Conservation (phyloP, 192 early-diverging fungal genomes). For the Podila epigama region DNA sequence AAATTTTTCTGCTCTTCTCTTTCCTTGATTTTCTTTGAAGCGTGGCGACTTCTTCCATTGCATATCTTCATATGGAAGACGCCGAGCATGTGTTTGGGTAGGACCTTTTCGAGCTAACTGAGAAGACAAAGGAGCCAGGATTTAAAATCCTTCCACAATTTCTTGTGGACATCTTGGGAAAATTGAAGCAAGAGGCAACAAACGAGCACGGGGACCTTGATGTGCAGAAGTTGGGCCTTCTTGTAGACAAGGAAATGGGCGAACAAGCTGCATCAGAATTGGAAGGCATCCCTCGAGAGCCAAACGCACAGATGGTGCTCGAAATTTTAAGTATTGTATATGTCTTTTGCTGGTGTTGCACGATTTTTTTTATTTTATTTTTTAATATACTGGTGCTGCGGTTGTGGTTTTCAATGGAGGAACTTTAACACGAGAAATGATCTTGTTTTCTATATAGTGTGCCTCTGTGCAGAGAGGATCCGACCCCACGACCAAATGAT, state of each 20-base stretch:
- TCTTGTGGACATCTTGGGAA: neutral
- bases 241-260: conserved; percentile 12
- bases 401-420: too few species aligned
- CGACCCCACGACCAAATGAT: too few species aligned
- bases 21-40: neutral
- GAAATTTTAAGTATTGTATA: conserved; percentile 10
- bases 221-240: neutral
- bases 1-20: neutral
- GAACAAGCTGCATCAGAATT: conserved; percentile 3
- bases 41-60: conserved; percentile 8
- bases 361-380: too few species aligned
- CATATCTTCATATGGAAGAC: conserved; percentile 8
- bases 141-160: conserved; percentile 1
- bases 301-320: neutral
- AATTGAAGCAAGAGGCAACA: conserved; percentile 1
- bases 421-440: conserved; percentile 7
- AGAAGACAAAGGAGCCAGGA: neutral
- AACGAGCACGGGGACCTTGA: conserved; percentile 2
- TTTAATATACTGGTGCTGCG: too few species aligned
- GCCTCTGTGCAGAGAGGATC: too few species aligned
- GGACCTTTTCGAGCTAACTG: neutral
- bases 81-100: conserved; percentile 1
- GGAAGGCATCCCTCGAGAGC: neutral
- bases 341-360: neutral
- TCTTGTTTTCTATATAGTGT: neutral